Evolutionary conservation across 768 basidiomycete genomes (phyloP), one percentile per base, ranked within the genome.

Genomic region (Leucosporidium scottii): DNA sequence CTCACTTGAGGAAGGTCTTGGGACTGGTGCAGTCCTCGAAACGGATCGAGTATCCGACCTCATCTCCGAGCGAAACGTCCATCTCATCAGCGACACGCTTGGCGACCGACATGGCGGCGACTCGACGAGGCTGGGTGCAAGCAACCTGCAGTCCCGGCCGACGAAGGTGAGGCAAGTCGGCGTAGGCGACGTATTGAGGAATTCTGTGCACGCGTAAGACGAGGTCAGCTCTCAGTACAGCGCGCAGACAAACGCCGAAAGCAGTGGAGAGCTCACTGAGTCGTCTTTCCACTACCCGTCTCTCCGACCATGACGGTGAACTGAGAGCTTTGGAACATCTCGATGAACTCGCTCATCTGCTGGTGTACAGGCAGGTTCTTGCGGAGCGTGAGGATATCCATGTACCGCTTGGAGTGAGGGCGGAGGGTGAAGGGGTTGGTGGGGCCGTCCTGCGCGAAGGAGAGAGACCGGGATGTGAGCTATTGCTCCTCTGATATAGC

Each of bases 21-120:
- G 90, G 88, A 0, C 85, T 84, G 53, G 94, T 89, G 90, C 92
- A 88, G 77, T 98, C 96, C 79, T 99, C 94, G 78, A 98, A 99
- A 78, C 94, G 91, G 75, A 97, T 97, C 6, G 91, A 91, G 79
- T 99, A 99, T 64, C 94, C 94, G 70, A 98, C 94, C 70, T 97
- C 87, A 75, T 90, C 87, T 39, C 94, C 94, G 2, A 99, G 86
- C 78, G 86, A 83, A 7, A 99, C 91, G 77, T 98, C 94, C 92
- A 98, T 93, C 79, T 98, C 94, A 76, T 98, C 94, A 7, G 94
- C 93, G 2, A 99, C 94, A 80, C 94, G 93, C 78, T 94, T 93
- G 27, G 94, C 94, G 3, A 97, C 94, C 21, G 90, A 91, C 91
- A 96, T 97, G 13, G 94, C 93, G 17, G 94, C 93, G 5, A 99